Evolutionary conservation across 1,139 yeast genomes (phyloP).

Genomic region (Pneumocystis carinii): DNA sequence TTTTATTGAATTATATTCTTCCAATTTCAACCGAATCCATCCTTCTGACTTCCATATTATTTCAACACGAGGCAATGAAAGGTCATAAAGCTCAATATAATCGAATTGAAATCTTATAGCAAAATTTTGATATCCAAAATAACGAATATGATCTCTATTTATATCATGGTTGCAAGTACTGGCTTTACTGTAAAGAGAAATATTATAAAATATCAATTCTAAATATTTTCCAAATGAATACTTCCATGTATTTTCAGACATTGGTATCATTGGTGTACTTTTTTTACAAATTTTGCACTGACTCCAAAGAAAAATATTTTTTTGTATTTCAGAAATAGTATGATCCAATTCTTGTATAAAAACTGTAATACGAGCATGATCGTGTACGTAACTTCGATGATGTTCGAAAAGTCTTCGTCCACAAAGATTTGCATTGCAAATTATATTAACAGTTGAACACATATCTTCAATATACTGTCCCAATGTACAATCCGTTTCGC

Average conservation of each 20-base stretch:
- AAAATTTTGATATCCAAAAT: slow-evolving; percentile 67
- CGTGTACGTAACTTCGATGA: slow-evolving; percentile 79
- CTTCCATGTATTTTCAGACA: slow-evolving; percentile 82
- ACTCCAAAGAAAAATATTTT: slow-evolving; percentile 82
- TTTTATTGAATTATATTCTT: slow-evolving; percentile 41
- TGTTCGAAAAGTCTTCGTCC: slow-evolving; percentile 60
- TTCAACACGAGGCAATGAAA: slow-evolving; percentile 61
- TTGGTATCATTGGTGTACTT: slow-evolving; percentile 65
- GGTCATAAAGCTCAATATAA: slow-evolving; percentile 57
- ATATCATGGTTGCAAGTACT: slow-evolving; percentile 66
- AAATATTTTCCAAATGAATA: slow-evolving; percentile 85
- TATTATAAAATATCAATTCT: slow-evolving; percentile 74
- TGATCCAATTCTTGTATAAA: slow-evolving; percentile 48
- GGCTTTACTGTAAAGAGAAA: slow-evolving; percentile 28
- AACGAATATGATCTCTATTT: slow-evolving; percentile 64
- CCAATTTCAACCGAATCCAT: slow-evolving; percentile 55
- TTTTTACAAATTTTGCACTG: slow-evolving; percentile 66
- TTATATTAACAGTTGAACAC: slow-evolving; percentile 48
- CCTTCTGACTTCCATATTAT: slow-evolving; percentile 59
- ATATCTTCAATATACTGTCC: slow-evolving; percentile 80
- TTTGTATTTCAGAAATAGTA: slow-evolving; percentile 44
- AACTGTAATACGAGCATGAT: slow-evolving; percentile 66
- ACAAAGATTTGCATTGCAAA: slow-evolving; percentile 62
- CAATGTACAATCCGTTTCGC: slow-evolving; percentile 78
- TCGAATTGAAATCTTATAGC: slow-evolving; percentile 70